Base-by-base conservation (phyloP, 2,329 filamentous ascomycete species). In the Alternaria sp. region DNA sequence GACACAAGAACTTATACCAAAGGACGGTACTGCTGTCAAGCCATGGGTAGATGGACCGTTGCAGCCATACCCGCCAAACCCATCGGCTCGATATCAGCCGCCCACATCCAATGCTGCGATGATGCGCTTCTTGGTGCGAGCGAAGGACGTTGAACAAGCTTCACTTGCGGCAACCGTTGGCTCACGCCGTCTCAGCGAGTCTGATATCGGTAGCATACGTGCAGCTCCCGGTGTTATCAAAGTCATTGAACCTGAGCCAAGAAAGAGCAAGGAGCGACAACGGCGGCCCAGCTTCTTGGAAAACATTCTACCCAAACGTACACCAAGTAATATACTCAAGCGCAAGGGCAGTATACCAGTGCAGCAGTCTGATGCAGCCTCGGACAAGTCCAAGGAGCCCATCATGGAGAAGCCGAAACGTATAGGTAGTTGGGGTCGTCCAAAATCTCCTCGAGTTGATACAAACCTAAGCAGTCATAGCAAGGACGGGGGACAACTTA, bases 121-220 rank as follows among this genome's bases (percentile, higher is more conserved):
- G 73, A 80, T 83, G 75, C 81, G 82, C 44, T 88, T 84, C 68
- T 74, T 81, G 30, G 77, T 81, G 66, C 81, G 83, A 52, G 83
- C 83, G 5, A 82, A 81, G 47, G 85, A 87, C 57, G 78, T 85
- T 15, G 86, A 88, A 54, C 83, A 82, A 9, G 81, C 83, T 47
- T 88, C 86, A 13, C 81, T 86, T 50, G 86, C 88, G 13, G 90
- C 90, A 17, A 93, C 90, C 0, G 89, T 90, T 84, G 90, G 90
- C 15, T 93, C 90, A 2, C 86, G 89, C 45, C 86, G 87, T 61
- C 90, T 77, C 11, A 81, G 90, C 75, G 82, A 91, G 52, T 88
- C 89, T 6, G 89, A 91, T 60, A 80, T 88, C 26, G 88, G 90
- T 40, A 87, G 85, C 17, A 81, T 90, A 46, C 84, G 83, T 9